These are phyloP conservation scores for Paraglomus brasilianum DNA, from an alignment of 192 early-diverging fungal genomes.

Conservation along the genomic window DNA sequence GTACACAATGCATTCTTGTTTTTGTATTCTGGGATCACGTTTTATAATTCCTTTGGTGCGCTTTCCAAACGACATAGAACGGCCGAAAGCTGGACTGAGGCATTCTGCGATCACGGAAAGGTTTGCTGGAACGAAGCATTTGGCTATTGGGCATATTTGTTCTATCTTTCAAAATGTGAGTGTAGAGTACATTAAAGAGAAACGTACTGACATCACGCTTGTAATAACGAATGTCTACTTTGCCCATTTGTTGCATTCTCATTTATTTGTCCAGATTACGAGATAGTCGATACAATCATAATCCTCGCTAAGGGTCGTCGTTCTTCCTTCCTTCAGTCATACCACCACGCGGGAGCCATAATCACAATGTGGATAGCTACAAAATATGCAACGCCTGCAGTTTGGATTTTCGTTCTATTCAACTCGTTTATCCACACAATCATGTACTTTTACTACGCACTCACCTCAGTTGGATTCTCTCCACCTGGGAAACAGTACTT, in stretches of 20 bases:
- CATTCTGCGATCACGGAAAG: conserved; percentile 58
- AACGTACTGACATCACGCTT: not conserved
- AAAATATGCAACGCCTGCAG: conserved; percentile 66
- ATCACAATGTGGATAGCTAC: conserved; percentile 76
- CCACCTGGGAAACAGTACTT: conserved; percentile 81
- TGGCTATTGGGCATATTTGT: conserved; percentile 81
- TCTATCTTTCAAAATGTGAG: conserved; percentile 79
- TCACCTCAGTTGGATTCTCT: conserved; percentile 69
- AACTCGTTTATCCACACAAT: conserved; percentile 88
- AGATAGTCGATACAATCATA: conserved; percentile 86
- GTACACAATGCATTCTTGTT: conserved; percentile 72
- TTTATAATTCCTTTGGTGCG: conserved; percentile 57
- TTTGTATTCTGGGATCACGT: conserved; percentile 72
- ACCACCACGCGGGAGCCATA: conserved; percentile 86
- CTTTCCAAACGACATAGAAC: conserved; percentile 41
- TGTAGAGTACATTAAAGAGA: not conserved
- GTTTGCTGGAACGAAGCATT: conserved; percentile 68
- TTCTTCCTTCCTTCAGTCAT: conserved; percentile 78
- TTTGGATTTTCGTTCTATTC: conserved; percentile 80
- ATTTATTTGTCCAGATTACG: conserved; percentile 64
- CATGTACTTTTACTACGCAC: conserved; percentile 85
- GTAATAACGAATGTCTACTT: not conserved
- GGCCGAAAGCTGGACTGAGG: too few relatives aligned
- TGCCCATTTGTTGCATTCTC: not conserved
- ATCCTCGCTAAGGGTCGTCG: conserved; percentile 76